Base-by-base conservation (phyloP, 1,284 basidiomycete genomes). In the Ustilago crameri region DNA sequence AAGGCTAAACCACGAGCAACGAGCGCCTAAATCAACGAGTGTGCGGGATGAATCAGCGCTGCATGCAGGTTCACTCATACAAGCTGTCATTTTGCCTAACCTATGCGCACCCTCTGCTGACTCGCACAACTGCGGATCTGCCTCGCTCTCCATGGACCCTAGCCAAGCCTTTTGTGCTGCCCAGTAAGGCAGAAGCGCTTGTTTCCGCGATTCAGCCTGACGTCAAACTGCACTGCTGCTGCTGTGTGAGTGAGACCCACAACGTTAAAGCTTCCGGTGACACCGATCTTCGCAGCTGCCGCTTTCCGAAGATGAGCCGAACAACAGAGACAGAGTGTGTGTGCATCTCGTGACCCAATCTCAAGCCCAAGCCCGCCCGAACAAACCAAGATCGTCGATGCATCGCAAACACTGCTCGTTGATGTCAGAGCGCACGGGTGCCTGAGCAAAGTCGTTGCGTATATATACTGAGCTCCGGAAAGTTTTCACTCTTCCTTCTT, bases 21-120 rank as follows among this genome's bases (percentile, higher is more conserved):
- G n/a, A n/a, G n/a, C n/a, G n/a, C n/a, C 14, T 2, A n/a, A 12
- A 27, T n/a, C 45, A 49, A 50, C 23, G 5, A 45, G 47, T 9
- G 46, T 50, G 51, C n/a, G 47, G 14, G 47, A 59, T 65, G 63
- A 66, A 48, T 66, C 63, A 66, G 51, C 63, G 20, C 18, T 45
- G 56, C 63, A 65, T 59, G 63, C 35, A 41, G 37, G 26, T n/a
- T 35, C 10, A 40, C 18, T 22, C 20, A 30, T 30, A 5, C 30
- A 12, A n/a, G 14, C 52, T 55, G 48, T 62, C 59, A 62, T 17
- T 41, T 51, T 54, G 51, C 51, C 41, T 22, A 42, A 23, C 17
- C 41, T 9, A 22, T 42, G 18, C 10, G 17, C 9, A 9, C 9
- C n/a, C 20, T 9, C 37, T 51, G 59, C 51, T 62, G 51, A 62